Evolutionary conservation across 2,329 filamentous ascomycete species (phyloP), one percentile per base, ranked within the genome.

Genomic region (Mycosphaerella sp.): DNA sequence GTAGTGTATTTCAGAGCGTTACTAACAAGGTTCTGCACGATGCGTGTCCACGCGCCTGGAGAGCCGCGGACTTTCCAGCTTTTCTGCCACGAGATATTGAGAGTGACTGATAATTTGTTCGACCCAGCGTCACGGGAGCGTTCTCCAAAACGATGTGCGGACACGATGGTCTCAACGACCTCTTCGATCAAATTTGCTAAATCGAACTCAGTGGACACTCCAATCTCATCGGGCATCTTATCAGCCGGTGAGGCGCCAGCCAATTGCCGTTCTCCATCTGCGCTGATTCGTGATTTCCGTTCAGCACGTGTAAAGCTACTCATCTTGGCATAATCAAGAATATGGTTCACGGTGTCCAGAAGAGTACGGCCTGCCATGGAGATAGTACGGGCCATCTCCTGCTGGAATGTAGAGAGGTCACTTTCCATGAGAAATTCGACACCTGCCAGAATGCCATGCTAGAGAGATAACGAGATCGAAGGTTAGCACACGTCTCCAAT

Each of bases 341-440:
- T 67, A 53, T 70, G 67, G 23, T 72, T 63, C 53, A 75, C 64
- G 54, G 77, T 78, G 38, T 78, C 77, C n/a, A 80, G 60, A 9
- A 79, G 62, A 3, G 76, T 79, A 17, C 72, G 66, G 0, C 74
- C 76, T 36, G 77, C 79, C 6, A 72, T 73, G 17, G 74, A 72
- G 12, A 79, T 69, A 55, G 76, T 78, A 6, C 71, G 71, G 0
- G 74, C 66, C 59, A 78, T 72, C 45, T 70, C 74, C 54, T 64
- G 60, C 49, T 78, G 70, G 40, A 72, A 67, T 1, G 66, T 60
- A 42, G 69, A 70, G 23, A 69, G 68, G 10, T 67, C 61, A 1
- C 72, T 77, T 3, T 76, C 75, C 2, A 72, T 69, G 3, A 80
- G 60, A 5, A 80, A 71, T 56, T 80, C 78, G 1, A 74, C 68